These are phyloP conservation scores for Elaeagnus macrophylla DNA, from an alignment of 306 rosid species.

Conservation along the genomic window DNA sequence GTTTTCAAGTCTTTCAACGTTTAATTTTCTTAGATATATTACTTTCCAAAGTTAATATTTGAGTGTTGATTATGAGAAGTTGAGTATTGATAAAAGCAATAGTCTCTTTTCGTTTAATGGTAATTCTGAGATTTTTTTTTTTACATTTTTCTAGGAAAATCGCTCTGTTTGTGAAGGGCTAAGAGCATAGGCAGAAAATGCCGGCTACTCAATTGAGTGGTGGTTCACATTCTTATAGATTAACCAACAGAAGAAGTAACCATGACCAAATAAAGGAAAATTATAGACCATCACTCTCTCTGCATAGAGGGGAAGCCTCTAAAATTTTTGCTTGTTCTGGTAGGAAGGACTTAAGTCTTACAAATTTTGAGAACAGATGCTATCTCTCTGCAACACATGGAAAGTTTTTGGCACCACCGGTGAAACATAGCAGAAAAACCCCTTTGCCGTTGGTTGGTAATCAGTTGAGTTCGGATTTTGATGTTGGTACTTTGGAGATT, in stretches of 20 bases:
- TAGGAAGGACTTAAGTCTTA: slow-evolving; percentile 20
- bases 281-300: slow-evolving; percentile 8
- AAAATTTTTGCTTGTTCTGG: slow-evolving; percentile 11
- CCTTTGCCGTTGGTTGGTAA: slow-evolving; percentile 16
- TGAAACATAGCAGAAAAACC: slow-evolving; percentile 28
- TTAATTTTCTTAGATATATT: too few relatives aligned
- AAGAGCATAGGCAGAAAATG: slow-evolving; percentile 10
- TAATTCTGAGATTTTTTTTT: too few relatives aligned
- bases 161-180: background rate
- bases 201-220: slow-evolving; percentile 27
- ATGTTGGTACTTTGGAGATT: slow-evolving; percentile 27
- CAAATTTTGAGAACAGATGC: slow-evolving; percentile 17
- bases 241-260: slow-evolving; percentile 7
- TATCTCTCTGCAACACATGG: slow-evolving; percentile 5
- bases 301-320: slow-evolving; percentile 2
- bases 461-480: slow-evolving; percentile 32
- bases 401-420: slow-evolving; percentile 7
- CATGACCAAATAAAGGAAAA: slow-evolving; percentile 8
- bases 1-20: too few relatives aligned
- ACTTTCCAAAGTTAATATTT: too few relatives aligned
- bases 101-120: too few relatives aligned
- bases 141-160: background rate
- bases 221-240: slow-evolving; percentile 21
- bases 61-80: too few relatives aligned
- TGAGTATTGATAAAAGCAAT: too few relatives aligned